phyloP scores from a whole-genome alignment of 495 filamentous ascomycete species.

The Aspergillus sclerotiicarbonarius region DNA sequence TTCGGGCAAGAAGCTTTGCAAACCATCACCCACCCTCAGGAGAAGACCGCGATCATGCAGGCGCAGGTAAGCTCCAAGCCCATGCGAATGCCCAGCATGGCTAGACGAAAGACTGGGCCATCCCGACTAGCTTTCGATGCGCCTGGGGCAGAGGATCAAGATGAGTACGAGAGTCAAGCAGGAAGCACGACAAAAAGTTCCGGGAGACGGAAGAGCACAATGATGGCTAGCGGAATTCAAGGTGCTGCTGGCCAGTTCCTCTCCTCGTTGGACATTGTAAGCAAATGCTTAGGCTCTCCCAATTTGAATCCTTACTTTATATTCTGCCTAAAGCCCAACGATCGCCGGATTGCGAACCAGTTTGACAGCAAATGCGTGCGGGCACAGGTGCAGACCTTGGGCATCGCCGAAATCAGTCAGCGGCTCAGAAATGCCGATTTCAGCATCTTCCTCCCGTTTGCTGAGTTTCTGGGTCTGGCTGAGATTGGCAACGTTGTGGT shows the following conservation, averaged over 20 bases:
- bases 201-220: constrained; percentile 38
- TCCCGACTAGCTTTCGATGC: constrained; percentile 35
- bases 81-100: constrained; percentile 87
- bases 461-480: constrained; percentile 86
- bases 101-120: constrained; percentile 63
- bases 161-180: constrained; percentile 51
- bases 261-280: constrained; percentile 83
- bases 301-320: constrained; percentile 93
- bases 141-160: constrained; percentile 47
- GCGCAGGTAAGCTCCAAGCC: constrained; percentile 95
- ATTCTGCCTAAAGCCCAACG: constrained; percentile 96
- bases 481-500: constrained; percentile 81
- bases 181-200: constrained; percentile 37
- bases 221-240: constrained; percentile 57
- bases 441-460: constrained; percentile 91
- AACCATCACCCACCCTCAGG: constrained; percentile 85
- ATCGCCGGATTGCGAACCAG: constrained; percentile 94
- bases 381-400: constrained; percentile 90
- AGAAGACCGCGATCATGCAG: constrained; percentile 89
- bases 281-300: constrained; percentile 71
- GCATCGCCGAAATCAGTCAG: constrained; percentile 95
- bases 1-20: constrained; percentile 93
- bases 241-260: constrained; percentile 93
- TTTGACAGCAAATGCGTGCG: constrained; percentile 98
- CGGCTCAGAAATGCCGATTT: constrained; percentile 89